A percentile compares a stretch with the other conserved stretches of the same genome.
Evolutionary conservation across 768 basidiomycete genomes (phyloP).

Genomic region (Suillus americanus): DNA sequence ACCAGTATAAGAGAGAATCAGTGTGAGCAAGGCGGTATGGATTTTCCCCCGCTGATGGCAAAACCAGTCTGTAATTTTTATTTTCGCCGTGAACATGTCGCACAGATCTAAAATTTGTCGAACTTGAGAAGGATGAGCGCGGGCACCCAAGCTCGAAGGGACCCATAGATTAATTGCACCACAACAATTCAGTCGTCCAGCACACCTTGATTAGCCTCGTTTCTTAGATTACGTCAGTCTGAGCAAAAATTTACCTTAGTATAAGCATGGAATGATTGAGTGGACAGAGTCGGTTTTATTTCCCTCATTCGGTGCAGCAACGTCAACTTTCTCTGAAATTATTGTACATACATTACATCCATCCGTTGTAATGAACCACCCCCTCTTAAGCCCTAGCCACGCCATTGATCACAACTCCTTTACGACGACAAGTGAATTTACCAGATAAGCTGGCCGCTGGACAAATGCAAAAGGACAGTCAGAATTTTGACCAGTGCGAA

Average conservation of each 20-base stretch:
- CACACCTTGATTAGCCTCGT: not conserved
- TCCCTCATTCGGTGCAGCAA: not conserved
- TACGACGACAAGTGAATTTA: conserved; percentile 11
- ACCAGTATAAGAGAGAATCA: too few relatives aligned
- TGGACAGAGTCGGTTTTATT: not conserved
- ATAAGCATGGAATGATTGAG: not conserved
- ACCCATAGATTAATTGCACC: not conserved
- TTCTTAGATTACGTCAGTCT: not conserved
- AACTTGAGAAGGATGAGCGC: not conserved
- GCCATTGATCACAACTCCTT: not conserved
- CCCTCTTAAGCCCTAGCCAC: not conserved
- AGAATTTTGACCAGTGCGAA: not conserved
- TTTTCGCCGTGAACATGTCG: too few relatives aligned
- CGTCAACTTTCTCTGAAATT: not conserved
- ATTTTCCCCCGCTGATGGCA: too few relatives aligned
- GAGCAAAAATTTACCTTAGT: not conserved
- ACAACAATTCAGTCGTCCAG: not conserved
- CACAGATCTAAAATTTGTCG: too few relatives aligned
- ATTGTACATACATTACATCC: not conserved
- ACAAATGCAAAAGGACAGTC: not conserved
- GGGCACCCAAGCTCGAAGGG: not conserved
- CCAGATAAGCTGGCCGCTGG: conserved; percentile 32
- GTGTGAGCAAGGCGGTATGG: too few relatives aligned
- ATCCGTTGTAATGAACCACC: not conserved
- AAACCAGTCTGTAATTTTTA: too few relatives aligned